These are phyloP conservation scores for Pestalotiopsis sp. DNA, from an alignment of 2,329 filamentous ascomycete species.

Conservation along the genomic window DNA sequence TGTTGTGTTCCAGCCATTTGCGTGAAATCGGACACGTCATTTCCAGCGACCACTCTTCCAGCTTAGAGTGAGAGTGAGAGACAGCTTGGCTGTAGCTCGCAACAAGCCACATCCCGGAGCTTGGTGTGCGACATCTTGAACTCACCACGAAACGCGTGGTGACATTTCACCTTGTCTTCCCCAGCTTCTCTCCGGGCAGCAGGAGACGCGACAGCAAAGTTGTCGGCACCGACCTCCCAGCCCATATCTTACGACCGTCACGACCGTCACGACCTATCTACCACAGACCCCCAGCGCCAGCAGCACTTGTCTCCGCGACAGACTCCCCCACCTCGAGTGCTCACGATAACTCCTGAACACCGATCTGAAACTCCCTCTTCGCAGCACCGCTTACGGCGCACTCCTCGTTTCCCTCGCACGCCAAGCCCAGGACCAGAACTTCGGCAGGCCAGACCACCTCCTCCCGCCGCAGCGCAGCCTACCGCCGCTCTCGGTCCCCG, in stretches of 20 bases:
- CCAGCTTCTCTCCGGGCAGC: constrained; percentile 34
- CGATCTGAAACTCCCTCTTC: constrained; percentile 46
- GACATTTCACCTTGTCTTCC: constrained; percentile 50
- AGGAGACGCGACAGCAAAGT: constrained; percentile 41
- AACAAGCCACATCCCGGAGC: constrained; percentile 13
- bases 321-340: constrained; percentile 29
- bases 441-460: constrained; percentile 31
- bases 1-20: constrained; percentile 2
- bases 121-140: constrained; percentile 13
- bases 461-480: constrained; percentile 30
- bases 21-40: constrained; percentile 14
- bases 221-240: constrained; percentile 42
- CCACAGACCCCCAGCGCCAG: constrained; percentile 42
- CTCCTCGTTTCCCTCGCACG: constrained; percentile 48
- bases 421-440: constrained; percentile 35
- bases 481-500: constrained; percentile 49
- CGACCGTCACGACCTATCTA: constrained; percentile 50
- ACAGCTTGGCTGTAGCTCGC: constrained; percentile 6
- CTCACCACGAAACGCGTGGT: constrained; percentile 36
- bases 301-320: constrained; percentile 35
- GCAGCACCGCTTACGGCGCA: constrained; percentile 49
- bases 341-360: constrained; percentile 30
- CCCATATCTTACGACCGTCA: constrained; percentile 52
- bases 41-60: constrained; percentile 8
- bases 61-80: constrained; percentile 2